phyloP scores from a whole-genome alignment of 202 grass and related monocot species.

The Hordeum pubiflorum region DNA sequence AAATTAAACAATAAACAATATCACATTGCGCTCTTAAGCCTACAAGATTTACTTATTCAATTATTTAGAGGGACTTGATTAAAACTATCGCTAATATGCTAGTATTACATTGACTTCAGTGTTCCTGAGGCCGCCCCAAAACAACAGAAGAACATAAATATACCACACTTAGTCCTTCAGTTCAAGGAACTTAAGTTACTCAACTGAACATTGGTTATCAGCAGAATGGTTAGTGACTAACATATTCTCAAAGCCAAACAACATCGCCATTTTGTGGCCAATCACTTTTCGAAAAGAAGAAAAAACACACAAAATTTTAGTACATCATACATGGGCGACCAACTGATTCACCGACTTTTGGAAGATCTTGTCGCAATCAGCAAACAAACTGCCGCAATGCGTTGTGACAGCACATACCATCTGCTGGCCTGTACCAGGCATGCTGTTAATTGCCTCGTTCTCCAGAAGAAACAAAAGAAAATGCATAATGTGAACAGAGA shows the following conservation, averaged over 20 bases:
- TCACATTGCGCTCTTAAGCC: too few relatives aligned
- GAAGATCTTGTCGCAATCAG: neutral
- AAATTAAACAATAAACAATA: neutral
- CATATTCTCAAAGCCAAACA: neutral
- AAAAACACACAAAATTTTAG: too few relatives aligned
- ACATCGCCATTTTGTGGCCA: neutral
- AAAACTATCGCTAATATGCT: too few relatives aligned
- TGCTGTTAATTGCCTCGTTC: neutral
- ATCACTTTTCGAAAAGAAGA: neutral
- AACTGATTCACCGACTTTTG: neutral
- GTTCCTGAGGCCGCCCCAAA: too few relatives aligned
- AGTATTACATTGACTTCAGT: too few relatives aligned
- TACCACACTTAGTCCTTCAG: too few relatives aligned
- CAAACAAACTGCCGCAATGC: neutral
- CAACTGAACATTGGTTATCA: neutral
- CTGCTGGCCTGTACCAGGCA: neutral
- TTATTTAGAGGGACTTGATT: too few relatives aligned
- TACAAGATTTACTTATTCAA: too few relatives aligned
- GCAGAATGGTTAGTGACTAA: neutral
- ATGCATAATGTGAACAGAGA: neutral
- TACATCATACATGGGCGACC: neutral
- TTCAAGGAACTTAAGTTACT: neutral
- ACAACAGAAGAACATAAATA: too few relatives aligned
- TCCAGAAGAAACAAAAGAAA: neutral
- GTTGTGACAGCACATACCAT: neutral